These are phyloP conservation scores for Acanthamoeba pearcei DNA, from an alignment of 208 protist species.

Conservation along the genomic window DNA sequence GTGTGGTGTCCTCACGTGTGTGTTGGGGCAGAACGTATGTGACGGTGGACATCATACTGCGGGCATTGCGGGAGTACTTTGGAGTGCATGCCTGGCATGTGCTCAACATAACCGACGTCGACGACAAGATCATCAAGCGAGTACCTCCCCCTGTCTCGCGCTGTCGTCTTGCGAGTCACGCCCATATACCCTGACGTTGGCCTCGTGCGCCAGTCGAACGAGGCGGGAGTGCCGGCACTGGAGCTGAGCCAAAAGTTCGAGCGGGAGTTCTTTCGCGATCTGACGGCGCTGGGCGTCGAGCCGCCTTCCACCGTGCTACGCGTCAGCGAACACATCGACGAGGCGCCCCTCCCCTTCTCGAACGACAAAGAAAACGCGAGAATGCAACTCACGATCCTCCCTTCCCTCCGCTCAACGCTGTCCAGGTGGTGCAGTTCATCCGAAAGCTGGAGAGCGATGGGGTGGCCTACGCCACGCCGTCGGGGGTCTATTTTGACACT, in stretches of 20 bases:
- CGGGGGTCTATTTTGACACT: conserved; percentile 97
- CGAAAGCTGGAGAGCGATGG: conserved; percentile 97
- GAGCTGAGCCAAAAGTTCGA: conserved; percentile 84
- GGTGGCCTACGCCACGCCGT: conserved; percentile 95
- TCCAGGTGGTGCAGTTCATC: conserved; percentile 90
- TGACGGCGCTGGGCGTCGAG: conserved; percentile 90
- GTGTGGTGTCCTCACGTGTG: not conserved
- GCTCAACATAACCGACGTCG: conserved; percentile 99
- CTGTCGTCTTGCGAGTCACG: too few relatives aligned
- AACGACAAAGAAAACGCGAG: not conserved
- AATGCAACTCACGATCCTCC: not conserved
- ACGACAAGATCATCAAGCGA: conserved; percentile 99
- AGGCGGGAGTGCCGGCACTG: not conserved
- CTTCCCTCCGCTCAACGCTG: not conserved
- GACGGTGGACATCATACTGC: conserved; percentile 98
- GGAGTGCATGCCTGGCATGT: conserved; percentile 93
- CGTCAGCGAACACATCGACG: conserved; percentile 98
- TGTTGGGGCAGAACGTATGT: conserved; percentile 92
- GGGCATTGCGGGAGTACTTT: conserved; percentile 98
- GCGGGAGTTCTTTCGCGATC: conserved; percentile 95
- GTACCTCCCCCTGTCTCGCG: conserved; percentile 68
- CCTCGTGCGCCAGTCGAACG: not conserved
- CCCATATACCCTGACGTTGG: not conserved
- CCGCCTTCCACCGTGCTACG: not conserved
- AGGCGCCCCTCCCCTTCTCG: conserved; percentile 78